Base-by-base conservation (phyloP, 352 stramenopile genomes). In the Pelagophyceae sp. region DNA sequence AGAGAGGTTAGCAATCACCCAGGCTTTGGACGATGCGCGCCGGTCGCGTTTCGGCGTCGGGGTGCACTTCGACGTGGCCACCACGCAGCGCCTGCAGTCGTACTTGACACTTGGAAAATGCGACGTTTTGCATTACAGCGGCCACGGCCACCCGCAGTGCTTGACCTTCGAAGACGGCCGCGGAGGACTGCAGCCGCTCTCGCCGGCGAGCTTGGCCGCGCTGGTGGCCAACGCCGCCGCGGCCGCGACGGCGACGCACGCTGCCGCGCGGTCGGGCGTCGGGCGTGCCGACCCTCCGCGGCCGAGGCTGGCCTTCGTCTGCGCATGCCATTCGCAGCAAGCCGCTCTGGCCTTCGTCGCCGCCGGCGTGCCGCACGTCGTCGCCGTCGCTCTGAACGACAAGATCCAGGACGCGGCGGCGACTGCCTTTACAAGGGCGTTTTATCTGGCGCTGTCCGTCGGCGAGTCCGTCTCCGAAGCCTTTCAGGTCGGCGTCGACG, bases 111-210 rank as follows among this genome's bases (percentile, higher is more conserved):
- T 96, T 45, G 90, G 91, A 0, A n/a, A 5, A 5, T 96, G 91
- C 77, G 87, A 89, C 74, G 93, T 91, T 33, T 82, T 98, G 38
- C 94, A 98, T 79, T 98, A 96, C 80, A 97, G 91, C 1, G 94
- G 94, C 23, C 94, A 98, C 79, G 94, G 94, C 0, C 91, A 96
- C 78, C 89, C 92, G 60, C 87, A 92, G 23, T 91, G 91, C 72
- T 72, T 98, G 23, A 96, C 95, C 76, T 98, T 98, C 82, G 94
- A 98, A 88, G 92, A 98, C 80, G 85, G 84, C 40, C 85, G 79
- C 76, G 85, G 85, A 37, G 87, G 87, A 33, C 82, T 89, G 20
- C 85, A 91, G 77, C 67, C 67, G 35, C 17, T 74, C 15, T 2
- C 67, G 15, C 67, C 67, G 67, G 5, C 20, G 35, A 6, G 5